These are phyloP conservation scores for Hypoxylon rubiginosum DNA, from an alignment of 2,329 filamentous ascomycete species.

Conservation along the genomic window DNA sequence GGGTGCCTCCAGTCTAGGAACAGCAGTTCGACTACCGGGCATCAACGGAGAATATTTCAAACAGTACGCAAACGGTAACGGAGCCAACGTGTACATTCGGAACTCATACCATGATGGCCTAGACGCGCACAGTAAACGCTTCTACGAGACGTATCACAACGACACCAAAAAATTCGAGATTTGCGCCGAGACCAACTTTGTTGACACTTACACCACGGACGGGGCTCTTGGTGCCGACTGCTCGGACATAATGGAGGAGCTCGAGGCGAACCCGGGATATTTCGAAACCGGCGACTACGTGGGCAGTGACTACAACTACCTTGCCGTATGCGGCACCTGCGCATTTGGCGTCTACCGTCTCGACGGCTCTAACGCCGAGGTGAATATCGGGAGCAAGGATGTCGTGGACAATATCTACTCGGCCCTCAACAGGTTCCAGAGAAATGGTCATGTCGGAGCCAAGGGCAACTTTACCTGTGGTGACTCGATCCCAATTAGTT, in stretches of 20 bases:
- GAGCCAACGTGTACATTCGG: conserved; percentile 18
- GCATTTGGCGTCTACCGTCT: conserved; percentile 34
- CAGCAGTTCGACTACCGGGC: conserved; percentile 14
- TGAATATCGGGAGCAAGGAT: conserved; percentile 36
- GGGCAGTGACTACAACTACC: conserved; percentile 15
- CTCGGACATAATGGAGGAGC: conserved; percentile 20
- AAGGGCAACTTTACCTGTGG: conserved; percentile 33
- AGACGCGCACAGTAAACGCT: conserved; percentile 21
- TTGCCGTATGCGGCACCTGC: conserved; percentile 30
- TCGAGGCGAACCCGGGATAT: conserved; percentile 20
- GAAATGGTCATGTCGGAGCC: conserved; percentile 28
- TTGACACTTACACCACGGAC: conserved; percentile 21
- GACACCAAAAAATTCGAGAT: conserved; percentile 23
- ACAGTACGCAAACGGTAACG: conserved; percentile 24
- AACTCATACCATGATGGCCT: conserved; percentile 16
- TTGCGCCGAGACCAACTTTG: conserved; percentile 38
- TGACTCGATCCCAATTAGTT: conserved; percentile 25
- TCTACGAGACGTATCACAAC: conserved; percentile 32
- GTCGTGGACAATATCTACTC: conserved; percentile 33
- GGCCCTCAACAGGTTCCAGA: conserved; percentile 29
- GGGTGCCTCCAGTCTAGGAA: not conserved
- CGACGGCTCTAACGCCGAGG: conserved; percentile 21
- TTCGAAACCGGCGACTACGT: conserved; percentile 33
- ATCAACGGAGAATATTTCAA: conserved; percentile 15
- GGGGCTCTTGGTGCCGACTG: conserved; percentile 32